Evolutionary conservation across 2,329 filamentous ascomycete species (phyloP), one percentile per base, ranked within the genome.

Genomic region (Chrysosporium queenslandicum): DNA sequence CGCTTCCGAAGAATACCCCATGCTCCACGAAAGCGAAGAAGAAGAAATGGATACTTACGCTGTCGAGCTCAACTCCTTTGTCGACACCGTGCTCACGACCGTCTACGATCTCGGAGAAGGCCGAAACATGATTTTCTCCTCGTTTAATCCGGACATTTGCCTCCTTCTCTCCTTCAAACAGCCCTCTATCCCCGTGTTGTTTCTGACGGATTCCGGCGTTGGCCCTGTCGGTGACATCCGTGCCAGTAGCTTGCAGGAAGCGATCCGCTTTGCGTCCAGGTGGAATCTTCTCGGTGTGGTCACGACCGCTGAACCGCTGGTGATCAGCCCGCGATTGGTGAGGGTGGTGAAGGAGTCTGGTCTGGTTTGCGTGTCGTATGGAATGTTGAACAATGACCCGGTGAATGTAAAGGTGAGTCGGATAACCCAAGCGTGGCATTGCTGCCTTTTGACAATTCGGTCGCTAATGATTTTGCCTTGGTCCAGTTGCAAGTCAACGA

Each of bases 221-320:
- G 78, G 73, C 16, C 76, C 81, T 0, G 89, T 94, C 2, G 88
- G 88, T 25, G 92, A 98, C 65, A 86, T 97, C 53, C 78, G 92
- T 14, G 91, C 92, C 0, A 89, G 83, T 57, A 94, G 87, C 61
- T 74, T 98, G 34, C 94, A 98, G 68, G 92, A 98, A 70, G 94
- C 91, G 0, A 87, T 98, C 60, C 82, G 91, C 3, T 98, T 98
- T 63, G 91, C 92, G 0, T 88, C 83, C 56, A 81, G 91, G 34
- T 98, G 94, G 94, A 96, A 96, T 60, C 67, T 98, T 47, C 76
- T 97, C 2, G 92, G 92, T 3, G 85, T 98, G 54, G 92, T 98
- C 32, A 85, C 83, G 55, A 82, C 86, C n/a, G 87, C 88, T 0
- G 86, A 90, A 64, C 88, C 91, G 1, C 77, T 98, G 25, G 87